Conservation (phyloP, 2,329 filamentous ascomycete genomes). For the Phialophora macrospora region DNA sequence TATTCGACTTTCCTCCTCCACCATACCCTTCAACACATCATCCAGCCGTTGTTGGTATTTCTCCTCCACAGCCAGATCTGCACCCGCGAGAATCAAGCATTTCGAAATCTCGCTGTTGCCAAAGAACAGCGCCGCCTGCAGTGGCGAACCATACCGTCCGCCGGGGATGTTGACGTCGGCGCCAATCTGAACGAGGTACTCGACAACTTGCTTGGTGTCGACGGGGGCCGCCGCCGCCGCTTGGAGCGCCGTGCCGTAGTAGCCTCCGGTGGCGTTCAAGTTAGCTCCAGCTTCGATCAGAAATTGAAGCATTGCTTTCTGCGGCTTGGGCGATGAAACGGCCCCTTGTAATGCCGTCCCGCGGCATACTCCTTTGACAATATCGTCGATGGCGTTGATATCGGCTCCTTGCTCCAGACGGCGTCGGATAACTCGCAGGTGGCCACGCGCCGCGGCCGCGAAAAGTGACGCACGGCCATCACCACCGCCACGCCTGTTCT, state of each 20-base stretch:
- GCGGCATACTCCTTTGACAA: neutral
- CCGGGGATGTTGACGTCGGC: neutral
- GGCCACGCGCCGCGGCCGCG: no score
- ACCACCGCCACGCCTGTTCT: neutral
- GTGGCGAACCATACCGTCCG: neutral
- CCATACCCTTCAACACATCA: slow-evolving; percentile 1
- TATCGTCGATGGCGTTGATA: neutral
- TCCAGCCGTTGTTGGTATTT: neutral
- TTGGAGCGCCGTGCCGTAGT: neutral
- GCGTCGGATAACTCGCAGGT: neutral
- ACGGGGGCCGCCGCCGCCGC: neutral
- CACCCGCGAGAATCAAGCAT: neutral
- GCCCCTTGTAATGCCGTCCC: neutral
- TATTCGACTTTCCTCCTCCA: neutral
- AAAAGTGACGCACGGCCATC: neutral
- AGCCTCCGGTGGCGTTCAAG: neutral
- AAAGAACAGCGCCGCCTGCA: neutral
- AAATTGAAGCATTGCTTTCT: neutral
- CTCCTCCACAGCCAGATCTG: neutral
- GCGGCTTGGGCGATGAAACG: neutral
- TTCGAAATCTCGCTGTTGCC: neutral
- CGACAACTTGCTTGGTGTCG: neutral
- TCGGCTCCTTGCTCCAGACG: neutral
- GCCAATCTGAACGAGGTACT: neutral
- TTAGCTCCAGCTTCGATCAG: neutral